Evolutionary conservation across 1,284 basidiomycete species (phyloP).

Genomic region (Trametes sp.): DNA sequence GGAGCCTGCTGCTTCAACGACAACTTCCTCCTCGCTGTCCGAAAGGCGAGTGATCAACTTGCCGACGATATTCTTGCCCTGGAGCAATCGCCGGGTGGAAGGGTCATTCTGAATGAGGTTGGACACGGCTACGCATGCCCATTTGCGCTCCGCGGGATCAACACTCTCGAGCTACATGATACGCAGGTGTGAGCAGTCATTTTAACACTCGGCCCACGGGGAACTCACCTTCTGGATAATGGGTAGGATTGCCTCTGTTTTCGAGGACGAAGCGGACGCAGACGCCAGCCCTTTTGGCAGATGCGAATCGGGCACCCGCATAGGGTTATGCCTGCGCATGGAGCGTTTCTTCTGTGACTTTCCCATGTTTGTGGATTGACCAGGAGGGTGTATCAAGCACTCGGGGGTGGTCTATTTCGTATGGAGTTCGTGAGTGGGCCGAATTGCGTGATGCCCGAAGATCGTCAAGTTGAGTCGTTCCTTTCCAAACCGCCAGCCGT

Average conservation of each 20-base stretch:
- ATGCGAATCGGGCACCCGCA: conserved; percentile 91
- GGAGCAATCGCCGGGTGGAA: conserved; percentile 85
- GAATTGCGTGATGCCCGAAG: background rate
- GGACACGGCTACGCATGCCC: conserved; percentile 92
- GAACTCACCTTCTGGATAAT: conserved; percentile 87
- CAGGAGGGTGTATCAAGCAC: background rate
- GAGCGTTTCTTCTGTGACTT: conserved; percentile 87
- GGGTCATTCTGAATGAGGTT: conserved; percentile 91
- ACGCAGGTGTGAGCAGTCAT: too few species aligned
- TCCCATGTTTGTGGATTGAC: conserved; percentile 64
- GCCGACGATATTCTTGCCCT: conserved; percentile 91
- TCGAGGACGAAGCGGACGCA: conserved; percentile 74
- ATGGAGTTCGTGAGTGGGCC: background rate
- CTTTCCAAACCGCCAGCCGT: background rate
- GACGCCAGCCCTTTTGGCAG: conserved; percentile 79
- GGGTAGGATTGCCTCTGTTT: conserved; percentile 81
- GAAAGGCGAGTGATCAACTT: conserved; percentile 84
- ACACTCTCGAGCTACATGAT: conserved; percentile 74
- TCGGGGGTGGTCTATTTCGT: background rate
- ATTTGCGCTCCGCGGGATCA: conserved; percentile 83
- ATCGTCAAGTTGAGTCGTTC: background rate
- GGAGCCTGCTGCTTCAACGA: conserved; percentile 86
- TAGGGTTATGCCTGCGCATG: conserved; percentile 87
- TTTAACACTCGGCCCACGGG: too few species aligned
- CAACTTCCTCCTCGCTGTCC: conserved; percentile 86